Conservation (phyloP, 2,329 filamentous ascomycete species). For the Rhynchosporium agropyri region DNA sequence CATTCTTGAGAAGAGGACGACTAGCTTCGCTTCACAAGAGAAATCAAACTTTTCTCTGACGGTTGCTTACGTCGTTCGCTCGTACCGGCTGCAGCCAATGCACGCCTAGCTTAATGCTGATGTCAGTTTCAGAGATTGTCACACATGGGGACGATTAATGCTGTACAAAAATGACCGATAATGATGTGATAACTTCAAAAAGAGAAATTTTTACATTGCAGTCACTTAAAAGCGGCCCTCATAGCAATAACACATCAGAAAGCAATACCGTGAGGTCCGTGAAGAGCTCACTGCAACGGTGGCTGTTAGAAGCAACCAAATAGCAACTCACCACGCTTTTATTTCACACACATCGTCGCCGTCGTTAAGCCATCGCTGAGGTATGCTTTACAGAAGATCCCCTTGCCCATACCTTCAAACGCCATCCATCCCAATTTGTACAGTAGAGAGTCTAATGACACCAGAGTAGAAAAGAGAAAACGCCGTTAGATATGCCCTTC, state of each 20-base stretch:
- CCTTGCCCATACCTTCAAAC: constrained; percentile 1
- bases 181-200: too few relatives aligned
- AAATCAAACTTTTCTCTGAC: too few relatives aligned
- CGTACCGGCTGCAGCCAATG: too few relatives aligned
- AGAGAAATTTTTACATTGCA: too few relatives aligned
- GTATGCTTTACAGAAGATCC: constrained; percentile 13
- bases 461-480: constrained; percentile 1
- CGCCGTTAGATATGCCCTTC: constrained; percentile 15
- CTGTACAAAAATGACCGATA: too few relatives aligned
- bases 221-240: too few relatives aligned
- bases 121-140: too few relatives aligned
- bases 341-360: constrained; percentile 11
- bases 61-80: too few relatives aligned
- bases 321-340: constrained; percentile 10
- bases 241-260: too few relatives aligned
- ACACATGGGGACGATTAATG: too few relatives aligned
- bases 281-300: neutral
- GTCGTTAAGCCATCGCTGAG: constrained; percentile 10
- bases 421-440: constrained; percentile 12
- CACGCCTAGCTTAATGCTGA: too few relatives aligned
- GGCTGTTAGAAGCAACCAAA: neutral
- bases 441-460: neutral
- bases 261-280: too few relatives aligned
- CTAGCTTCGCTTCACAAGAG: neutral
- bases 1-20: neutral